Evolutionary conservation across 495 filamentous ascomycete genomes (phyloP).

Genomic region (Haplographium delicatum): DNA sequence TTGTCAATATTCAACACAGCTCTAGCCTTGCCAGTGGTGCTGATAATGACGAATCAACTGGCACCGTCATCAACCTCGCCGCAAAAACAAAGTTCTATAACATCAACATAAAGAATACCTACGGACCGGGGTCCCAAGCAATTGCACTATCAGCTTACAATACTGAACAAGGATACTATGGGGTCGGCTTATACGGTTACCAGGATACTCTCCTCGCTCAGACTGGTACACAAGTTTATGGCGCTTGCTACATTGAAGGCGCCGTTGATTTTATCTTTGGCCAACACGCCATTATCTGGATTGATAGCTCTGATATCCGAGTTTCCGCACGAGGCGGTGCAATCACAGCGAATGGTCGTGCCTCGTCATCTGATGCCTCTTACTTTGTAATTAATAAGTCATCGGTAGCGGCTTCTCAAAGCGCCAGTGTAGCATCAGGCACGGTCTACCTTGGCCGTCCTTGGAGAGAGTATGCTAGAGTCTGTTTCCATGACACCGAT

Average conservation of each 20-base stretch:
- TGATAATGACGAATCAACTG: constrained; percentile 36
- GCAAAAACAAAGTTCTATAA: constrained; percentile 44
- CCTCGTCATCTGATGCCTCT: constrained; percentile 40
- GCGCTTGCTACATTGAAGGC: constrained; percentile 41
- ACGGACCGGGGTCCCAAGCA: constrained; percentile 38
- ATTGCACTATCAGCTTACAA: constrained; percentile 42
- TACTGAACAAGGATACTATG: constrained; percentile 35
- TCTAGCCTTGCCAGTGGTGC: constrained; percentile 20
- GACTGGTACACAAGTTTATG: constrained; percentile 42
- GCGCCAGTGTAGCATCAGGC: constrained; percentile 35
- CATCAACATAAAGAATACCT: constrained; percentile 46
- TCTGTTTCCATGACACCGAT: constrained; percentile 54
- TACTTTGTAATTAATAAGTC: constrained; percentile 63
- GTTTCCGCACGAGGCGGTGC: constrained; percentile 48
- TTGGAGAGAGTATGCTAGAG: constrained; percentile 55
- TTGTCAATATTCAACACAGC: constrained; percentile 22
- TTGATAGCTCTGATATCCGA: constrained; percentile 51
- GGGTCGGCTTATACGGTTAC: constrained; percentile 40
- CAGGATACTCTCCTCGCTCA: constrained; percentile 48
- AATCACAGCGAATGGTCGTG: constrained; percentile 57
- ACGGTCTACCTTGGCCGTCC: constrained; percentile 61
- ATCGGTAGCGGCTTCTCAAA: constrained; percentile 22
- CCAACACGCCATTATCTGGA: constrained; percentile 54
- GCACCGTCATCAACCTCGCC: constrained; percentile 40
- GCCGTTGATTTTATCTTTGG: constrained; percentile 54